A percentile compares a stretch with the other conserved stretches of the same genome.
phyloP scores from a whole-genome alignment of 805 yeast genomes.

The Candida takata region DNA sequence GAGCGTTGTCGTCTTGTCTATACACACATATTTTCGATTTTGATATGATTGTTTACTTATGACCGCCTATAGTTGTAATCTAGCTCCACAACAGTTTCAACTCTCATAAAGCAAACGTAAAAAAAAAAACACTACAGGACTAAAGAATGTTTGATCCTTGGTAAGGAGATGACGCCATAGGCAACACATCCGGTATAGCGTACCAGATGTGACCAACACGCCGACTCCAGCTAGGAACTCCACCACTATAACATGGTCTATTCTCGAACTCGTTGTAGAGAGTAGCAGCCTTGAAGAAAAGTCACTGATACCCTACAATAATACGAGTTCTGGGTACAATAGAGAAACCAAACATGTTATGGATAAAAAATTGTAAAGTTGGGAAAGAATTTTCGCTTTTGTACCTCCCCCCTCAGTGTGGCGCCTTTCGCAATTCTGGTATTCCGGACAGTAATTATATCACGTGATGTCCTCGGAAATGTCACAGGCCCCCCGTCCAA shows the following conservation, averaged over 20 bases:
- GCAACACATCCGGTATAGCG: conserved; percentile 9
- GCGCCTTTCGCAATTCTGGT: no score
- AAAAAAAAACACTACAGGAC: not conserved
- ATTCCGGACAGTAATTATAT: no score
- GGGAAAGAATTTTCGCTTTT: not conserved
- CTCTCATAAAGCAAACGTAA: no score
- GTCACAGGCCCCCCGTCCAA: no score
- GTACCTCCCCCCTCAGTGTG: no score
- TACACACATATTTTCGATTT: no score
- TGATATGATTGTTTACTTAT: no score
- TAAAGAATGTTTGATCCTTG: conserved; percentile 26
- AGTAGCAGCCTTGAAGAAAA: conserved; percentile 18
- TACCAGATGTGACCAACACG: conserved; percentile 12
- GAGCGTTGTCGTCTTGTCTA: no score
- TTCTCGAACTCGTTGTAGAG: conserved; percentile 26
- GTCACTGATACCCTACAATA: conserved; percentile 25
- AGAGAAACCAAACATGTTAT: conserved; percentile 8
- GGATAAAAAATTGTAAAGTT: not conserved
- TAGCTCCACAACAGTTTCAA: no score
- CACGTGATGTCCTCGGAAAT: no score
- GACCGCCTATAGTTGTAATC: no score
- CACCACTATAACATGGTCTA: conserved; percentile 10
- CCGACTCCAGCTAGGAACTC: conserved; percentile 30
- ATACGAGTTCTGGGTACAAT: conserved; percentile 24
- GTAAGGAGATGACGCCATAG: conserved; percentile 31